Percentiles rank a stretch among this genome's conserved stretches.
Evolutionary conservation across 306 rosid genomes (phyloP).

Genomic region (Sophora flavescens): DNA sequence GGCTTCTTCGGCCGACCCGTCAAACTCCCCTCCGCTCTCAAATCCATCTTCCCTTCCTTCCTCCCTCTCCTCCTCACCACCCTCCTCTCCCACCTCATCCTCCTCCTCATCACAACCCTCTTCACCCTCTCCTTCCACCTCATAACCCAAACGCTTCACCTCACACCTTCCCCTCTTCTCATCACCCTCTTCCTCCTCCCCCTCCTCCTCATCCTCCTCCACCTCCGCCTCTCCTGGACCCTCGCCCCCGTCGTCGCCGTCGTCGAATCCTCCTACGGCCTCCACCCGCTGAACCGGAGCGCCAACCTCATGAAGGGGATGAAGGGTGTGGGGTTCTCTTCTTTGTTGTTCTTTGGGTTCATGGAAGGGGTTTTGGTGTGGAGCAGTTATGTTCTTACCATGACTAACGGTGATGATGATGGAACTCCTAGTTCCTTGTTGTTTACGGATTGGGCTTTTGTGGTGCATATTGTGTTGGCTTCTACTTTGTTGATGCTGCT

Average conservation of each 20-base stretch:
- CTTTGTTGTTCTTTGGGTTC: slow-evolving; percentile 52
- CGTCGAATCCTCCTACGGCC: slow-evolving; percentile 61
- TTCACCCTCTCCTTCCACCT: slow-evolving; percentile 30
- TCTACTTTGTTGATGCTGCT: slow-evolving; percentile 56
- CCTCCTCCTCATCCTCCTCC: slow-evolving; percentile 23
- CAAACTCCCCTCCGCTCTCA: slow-evolving; percentile 60
- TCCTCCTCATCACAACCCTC: slow-evolving; percentile 3
- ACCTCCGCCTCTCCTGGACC: slow-evolving; percentile 64
- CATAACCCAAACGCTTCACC: background rate
- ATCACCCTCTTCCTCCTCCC: slow-evolving; percentile 2
- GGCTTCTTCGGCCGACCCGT: slow-evolving; percentile 87
- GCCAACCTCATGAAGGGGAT: slow-evolving; percentile 52
- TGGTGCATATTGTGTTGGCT: slow-evolving; percentile 58
- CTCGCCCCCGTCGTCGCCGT: slow-evolving; percentile 56
- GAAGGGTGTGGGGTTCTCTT: slow-evolving; percentile 50
- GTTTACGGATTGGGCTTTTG: slow-evolving; percentile 53
- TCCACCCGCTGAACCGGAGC: slow-evolving; percentile 56
- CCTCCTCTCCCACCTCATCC: slow-evolving; percentile 43
- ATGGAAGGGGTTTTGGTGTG: slow-evolving; percentile 48
- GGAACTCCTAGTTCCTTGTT: background rate
- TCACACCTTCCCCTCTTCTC: background rate
- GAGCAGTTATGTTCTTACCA: slow-evolving; percentile 36
- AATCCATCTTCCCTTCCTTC: slow-evolving; percentile 57
- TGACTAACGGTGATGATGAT: slow-evolving; percentile 18
- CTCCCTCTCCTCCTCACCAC: slow-evolving; percentile 51